These are phyloP conservation scores for Hypoxylon sp. DNA, from an alignment of 2,329 filamentous ascomycete genomes.

Conservation along the genomic window DNA sequence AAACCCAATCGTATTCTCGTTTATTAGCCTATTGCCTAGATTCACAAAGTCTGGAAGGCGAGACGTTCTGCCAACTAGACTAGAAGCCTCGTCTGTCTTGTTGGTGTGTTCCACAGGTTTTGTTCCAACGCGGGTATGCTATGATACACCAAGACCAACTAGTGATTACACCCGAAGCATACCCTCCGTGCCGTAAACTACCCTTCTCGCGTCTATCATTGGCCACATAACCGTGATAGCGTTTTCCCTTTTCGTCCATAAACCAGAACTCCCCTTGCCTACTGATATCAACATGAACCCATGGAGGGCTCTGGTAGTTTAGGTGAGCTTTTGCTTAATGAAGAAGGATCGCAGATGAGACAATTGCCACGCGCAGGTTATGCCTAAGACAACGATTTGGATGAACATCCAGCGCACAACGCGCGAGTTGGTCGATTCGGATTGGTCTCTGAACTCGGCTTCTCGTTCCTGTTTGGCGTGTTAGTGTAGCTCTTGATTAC, in stretches of 20 bases:
- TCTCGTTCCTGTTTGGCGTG: slow-evolving; percentile 83
- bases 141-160: slow-evolving; percentile 20
- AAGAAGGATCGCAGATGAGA: slow-evolving; percentile 97
- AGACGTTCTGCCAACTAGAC: neutral
- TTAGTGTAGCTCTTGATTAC: slow-evolving; percentile 9
- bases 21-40: slow-evolving; percentile 9
- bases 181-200: neutral
- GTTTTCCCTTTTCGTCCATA: neutral
- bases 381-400: slow-evolving; percentile 85
- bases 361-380: slow-evolving; percentile 96
- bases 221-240: slow-evolving; percentile 4
- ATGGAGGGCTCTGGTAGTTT: slow-evolving; percentile 47
- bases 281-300: slow-evolving; percentile 12
- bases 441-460: slow-evolving; percentile 98
- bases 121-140: slow-evolving; percentile 6
- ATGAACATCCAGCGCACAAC: slow-evolving; percentile 95
- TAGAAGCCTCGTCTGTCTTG: neutral
- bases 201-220: slow-evolving; percentile 15
- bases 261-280: slow-evolving; percentile 20
- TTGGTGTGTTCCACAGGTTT: neutral
- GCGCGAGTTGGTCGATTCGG: slow-evolving; percentile 90
- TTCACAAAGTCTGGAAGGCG: slow-evolving; percentile 4
- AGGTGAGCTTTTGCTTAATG: slow-evolving; percentile 99
- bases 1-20: slow-evolving; percentile 21
- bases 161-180: slow-evolving; percentile 4